These are phyloP conservation scores for Bryoglossum gracile DNA, from an alignment of 495 filamentous ascomycete genomes.

Conservation along the genomic window DNA sequence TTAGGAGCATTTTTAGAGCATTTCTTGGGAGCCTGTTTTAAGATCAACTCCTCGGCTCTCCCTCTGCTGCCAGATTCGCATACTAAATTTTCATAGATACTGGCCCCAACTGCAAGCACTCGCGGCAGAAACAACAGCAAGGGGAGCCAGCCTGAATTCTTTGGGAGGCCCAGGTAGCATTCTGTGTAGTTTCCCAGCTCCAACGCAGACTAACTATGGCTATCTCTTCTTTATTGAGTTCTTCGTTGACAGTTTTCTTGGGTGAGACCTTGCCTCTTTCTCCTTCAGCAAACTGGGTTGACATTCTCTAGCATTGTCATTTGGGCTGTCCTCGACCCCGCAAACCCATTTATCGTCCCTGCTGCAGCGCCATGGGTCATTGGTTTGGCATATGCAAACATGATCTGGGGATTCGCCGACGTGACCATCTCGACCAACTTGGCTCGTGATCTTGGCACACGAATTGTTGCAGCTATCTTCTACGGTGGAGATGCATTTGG, in stretches of 20 bases:
- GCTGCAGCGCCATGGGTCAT: conserved; percentile 39
- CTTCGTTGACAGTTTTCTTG: conserved; percentile 45
- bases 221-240: conserved; percentile 48
- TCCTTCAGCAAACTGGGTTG: background rate
- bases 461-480: conserved; percentile 50
- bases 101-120: conserved; percentile 37
- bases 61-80: no score
- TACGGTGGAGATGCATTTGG: conserved; percentile 35
- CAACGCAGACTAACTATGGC: conserved; percentile 38
- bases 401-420: conserved; percentile 43
- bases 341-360: conserved; percentile 45
- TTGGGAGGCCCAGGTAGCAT: conserved; percentile 41
- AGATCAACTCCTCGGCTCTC: no score
- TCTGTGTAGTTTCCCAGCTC: conserved; percentile 36
- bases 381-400: conserved; percentile 41
- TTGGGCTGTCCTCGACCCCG: conserved; percentile 46
- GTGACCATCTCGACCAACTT: conserved; percentile 44
- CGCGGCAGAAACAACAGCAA: conserved; percentile 26
- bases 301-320: conserved; percentile 37
- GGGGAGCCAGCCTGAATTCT: conserved; percentile 31
- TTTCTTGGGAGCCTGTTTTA: no score
- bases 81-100: no score
- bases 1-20: no score
- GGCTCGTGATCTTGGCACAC: conserved; percentile 43
- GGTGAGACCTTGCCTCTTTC: conserved; percentile 15